A percentile compares a stretch with the other conserved stretches of the same genome.
Conservation (phyloP, 2,329 filamentous ascomycete species). For the Tothia fuscella region DNA sequence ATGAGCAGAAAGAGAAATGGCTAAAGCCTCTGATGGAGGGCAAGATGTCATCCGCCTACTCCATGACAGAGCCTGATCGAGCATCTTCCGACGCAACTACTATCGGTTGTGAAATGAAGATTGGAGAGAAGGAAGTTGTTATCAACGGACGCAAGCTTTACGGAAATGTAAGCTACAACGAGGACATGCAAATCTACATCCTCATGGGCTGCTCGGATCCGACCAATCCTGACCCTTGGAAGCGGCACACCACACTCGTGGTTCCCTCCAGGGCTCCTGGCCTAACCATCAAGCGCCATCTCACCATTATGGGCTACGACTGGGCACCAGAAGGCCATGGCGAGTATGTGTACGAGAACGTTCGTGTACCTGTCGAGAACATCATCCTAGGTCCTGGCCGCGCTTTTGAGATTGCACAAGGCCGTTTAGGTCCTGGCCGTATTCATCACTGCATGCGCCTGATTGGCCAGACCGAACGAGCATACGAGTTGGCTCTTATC, state of each 20-base stretch:
- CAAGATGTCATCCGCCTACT: slow-evolving; percentile 37
- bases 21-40: slow-evolving; percentile 37
- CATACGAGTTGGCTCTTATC: slow-evolving; percentile 29
- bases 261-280: slow-evolving; percentile 27
- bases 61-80: slow-evolving; percentile 40
- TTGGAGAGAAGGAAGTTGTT: slow-evolving; percentile 26
- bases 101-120: slow-evolving; percentile 27
- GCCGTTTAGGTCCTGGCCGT: slow-evolving; percentile 28
- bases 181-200: slow-evolving; percentile 24
- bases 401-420: slow-evolving; percentile 33
- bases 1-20: slow-evolving; percentile 39
- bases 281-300: slow-evolving; percentile 27
- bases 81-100: slow-evolving; percentile 40
- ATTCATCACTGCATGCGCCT: slow-evolving; percentile 34
- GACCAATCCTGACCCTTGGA: slow-evolving; percentile 28
- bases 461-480: slow-evolving; percentile 32
- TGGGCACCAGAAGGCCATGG: slow-evolving; percentile 32
- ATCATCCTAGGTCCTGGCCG: slow-evolving; percentile 31
- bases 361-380: slow-evolving; percentile 28
- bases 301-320: slow-evolving; percentile 32
- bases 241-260: slow-evolving; percentile 28
- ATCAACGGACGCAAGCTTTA: slow-evolving; percentile 33
- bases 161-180: slow-evolving; percentile 29
- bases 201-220: slow-evolving; percentile 30
- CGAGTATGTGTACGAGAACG: slow-evolving; percentile 31